Conservation (phyloP, 2,329 filamentous ascomycete genomes). For the Colletotrichum spinosum region DNA sequence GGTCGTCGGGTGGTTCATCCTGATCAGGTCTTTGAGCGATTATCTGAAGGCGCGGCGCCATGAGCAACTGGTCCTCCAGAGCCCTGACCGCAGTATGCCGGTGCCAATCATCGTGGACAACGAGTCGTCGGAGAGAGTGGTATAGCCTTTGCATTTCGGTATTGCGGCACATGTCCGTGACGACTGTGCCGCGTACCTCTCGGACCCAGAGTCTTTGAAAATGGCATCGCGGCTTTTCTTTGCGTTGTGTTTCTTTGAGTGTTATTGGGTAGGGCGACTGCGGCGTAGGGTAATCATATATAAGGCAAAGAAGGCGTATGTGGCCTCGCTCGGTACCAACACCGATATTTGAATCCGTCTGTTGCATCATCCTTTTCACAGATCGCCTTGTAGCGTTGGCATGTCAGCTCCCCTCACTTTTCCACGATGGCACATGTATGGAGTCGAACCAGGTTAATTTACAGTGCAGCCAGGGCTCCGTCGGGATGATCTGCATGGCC, state of each 20-base stretch:
- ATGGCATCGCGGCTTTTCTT: conserved; percentile 16
- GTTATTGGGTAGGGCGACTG: conserved; percentile 20
- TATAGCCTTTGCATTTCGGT: conserved; percentile 56
- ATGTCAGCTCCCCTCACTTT: too few relatives aligned
- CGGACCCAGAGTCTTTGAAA: conserved; percentile 15
- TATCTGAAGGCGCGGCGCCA: conserved; percentile 89
- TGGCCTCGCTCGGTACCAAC: conserved; percentile 24
- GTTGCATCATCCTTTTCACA: too few relatives aligned
- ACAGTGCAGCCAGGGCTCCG: neutral
- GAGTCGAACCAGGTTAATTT: too few relatives aligned
- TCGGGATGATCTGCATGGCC: conserved; percentile 28
- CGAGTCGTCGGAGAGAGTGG: conserved; percentile 81
- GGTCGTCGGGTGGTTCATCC: conserved; percentile 98
- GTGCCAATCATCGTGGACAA: conserved; percentile 89
- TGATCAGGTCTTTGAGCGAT: conserved; percentile 93
- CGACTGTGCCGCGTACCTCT: neutral
- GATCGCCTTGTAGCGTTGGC: too few relatives aligned
- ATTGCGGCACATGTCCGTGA: neutral
- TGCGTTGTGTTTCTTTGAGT: conserved; percentile 7
- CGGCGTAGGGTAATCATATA: conserved; percentile 33
- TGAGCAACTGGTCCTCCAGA: conserved; percentile 92
- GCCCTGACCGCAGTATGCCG: conserved; percentile 86
- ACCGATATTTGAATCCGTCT: conserved; percentile 6
- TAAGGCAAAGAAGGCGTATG: conserved; percentile 14
- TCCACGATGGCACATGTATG: too few relatives aligned